phyloP scores from a whole-genome alignment of 2,329 filamentous ascomycete genomes.

The Karstenula rhodostoma region DNA sequence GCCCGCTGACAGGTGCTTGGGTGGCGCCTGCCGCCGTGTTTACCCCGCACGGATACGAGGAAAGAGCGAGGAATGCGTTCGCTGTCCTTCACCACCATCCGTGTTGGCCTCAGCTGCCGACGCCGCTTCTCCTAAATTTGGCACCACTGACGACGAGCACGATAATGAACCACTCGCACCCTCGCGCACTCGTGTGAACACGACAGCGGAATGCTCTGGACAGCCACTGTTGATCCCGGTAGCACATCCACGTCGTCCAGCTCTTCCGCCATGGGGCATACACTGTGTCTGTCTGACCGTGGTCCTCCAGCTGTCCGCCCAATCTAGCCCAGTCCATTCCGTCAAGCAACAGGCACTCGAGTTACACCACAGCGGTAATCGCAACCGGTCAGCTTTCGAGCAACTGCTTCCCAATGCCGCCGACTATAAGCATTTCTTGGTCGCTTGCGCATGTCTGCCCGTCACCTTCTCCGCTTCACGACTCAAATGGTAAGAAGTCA shows the following conservation, averaged over 20 bases:
- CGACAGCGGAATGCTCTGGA: background rate
- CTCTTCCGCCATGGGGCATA: background rate
- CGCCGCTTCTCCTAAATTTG: background rate
- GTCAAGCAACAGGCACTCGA: background rate
- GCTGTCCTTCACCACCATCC: background rate
- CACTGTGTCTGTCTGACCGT: background rate
- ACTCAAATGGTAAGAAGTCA: constrained; percentile 1
- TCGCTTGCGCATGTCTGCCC: constrained; percentile 6
- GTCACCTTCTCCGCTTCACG: background rate
- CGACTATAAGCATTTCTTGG: constrained; percentile 5
- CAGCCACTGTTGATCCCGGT: constrained; percentile 2
- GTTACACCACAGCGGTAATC: constrained; percentile 7
- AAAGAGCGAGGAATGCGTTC: constrained; percentile 2
- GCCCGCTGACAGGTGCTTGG: constrained; percentile 3
- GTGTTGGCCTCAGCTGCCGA: background rate
- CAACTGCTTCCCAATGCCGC: background rate
- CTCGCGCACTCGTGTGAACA: background rate
- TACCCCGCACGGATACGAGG: constrained; percentile 10
- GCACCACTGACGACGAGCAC: background rate
- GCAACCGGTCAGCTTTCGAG: background rate
- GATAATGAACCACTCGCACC: background rate
- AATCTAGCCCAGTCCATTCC: background rate
- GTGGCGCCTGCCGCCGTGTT: background rate
- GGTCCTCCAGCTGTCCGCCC: background rate
- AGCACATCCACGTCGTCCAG: background rate